Base-by-base conservation (phyloP, 108 stramenopile genomes). In the Cyclostephanos invisitatus region DNA sequence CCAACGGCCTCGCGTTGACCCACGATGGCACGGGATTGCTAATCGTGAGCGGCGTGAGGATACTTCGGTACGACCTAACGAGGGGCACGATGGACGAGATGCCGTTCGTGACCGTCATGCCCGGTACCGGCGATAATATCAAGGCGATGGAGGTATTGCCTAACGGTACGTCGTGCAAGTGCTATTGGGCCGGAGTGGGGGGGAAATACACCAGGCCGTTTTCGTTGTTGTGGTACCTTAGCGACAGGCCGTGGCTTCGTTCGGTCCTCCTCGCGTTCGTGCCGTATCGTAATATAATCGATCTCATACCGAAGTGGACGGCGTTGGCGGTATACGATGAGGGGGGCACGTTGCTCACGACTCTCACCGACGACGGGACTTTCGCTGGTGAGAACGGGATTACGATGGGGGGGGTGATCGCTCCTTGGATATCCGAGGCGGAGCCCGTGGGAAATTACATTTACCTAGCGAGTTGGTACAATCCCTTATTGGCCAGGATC, bases 91-190 rank as follows among this genome's bases (percentile, higher is more conserved):
- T 68, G 35, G 60, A 68, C 40, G 9, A 55, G 4, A 0, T 0
- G 11, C 67, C 59, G 1, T 80, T 80, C 54, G 59, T 74, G 7
- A 37, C 38, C 1, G 74, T 61, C 15, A 59, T 80, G 61, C 73
- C 78, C 51, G 78, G 78, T 12, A 74, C 78, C 9, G 78, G 78
- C 28, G 78, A 80, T 35, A 80, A 80, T 27, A 68, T 80, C 29
- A 55, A 80, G 29, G 36, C 66, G 14, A 61, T 54, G 65, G 47
- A 80, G 28, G 24, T 22, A 1, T 27, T 68, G 14, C 78, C 78
- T 27, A 54, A 57, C 7, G 78, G 78, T 0, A 24, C 35, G 51
- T 1, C 11, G 32, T 11, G 7, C 10, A 68, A 47, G 20, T 80
- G 78, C 59, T 80, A 80, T 38, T 74, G 72, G 72, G 59, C 22